These are phyloP conservation scores for Gaertneriomyces semiglobifer DNA, from an alignment of 192 early-diverging fungal genomes.

Conservation along the genomic window DNA sequence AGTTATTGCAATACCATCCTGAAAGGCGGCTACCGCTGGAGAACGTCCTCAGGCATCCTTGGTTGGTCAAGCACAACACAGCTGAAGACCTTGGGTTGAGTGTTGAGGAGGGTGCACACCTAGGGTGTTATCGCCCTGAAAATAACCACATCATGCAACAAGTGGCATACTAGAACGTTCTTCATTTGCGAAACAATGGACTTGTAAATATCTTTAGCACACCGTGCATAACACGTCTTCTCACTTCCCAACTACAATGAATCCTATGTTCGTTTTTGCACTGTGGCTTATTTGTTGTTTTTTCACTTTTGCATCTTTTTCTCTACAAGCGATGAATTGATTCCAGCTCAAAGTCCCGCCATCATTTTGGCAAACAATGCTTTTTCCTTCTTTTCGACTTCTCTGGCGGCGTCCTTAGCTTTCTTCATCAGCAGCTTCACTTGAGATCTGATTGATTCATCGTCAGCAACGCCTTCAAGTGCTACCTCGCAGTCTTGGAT, in stretches of 20 bases:
- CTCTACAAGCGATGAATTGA: too few relatives aligned
- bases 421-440: conserved; percentile 6
- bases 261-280: too few relatives aligned
- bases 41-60: conserved; percentile 79
- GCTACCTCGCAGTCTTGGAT: not conserved
- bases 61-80: conserved; percentile 47
- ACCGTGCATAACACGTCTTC: too few relatives aligned
- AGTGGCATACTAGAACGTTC: too few relatives aligned
- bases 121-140: conserved; percentile 5
- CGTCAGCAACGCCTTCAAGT: conserved; percentile 5
- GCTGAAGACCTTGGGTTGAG: conserved; percentile 20
- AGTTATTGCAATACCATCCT: conserved; percentile 74
- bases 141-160: too few relatives aligned
- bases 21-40: conserved; percentile 68
- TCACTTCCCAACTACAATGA: too few relatives aligned
- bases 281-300: too few relatives aligned
- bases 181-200: too few relatives aligned
- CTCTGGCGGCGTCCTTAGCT: conserved; percentile 3
- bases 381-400: conserved; percentile 17
- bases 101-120: conserved; percentile 12
- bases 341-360: not conserved
- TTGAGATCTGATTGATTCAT: not conserved
- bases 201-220: too few relatives aligned
- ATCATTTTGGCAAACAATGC: conserved; percentile 1
- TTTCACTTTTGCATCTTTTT: too few relatives aligned